Evolutionary conservation across 169 alveolate genomes (phyloP), one percentile per base, ranked within the genome.

Genomic region (Cryptosporidium sp.): DNA sequence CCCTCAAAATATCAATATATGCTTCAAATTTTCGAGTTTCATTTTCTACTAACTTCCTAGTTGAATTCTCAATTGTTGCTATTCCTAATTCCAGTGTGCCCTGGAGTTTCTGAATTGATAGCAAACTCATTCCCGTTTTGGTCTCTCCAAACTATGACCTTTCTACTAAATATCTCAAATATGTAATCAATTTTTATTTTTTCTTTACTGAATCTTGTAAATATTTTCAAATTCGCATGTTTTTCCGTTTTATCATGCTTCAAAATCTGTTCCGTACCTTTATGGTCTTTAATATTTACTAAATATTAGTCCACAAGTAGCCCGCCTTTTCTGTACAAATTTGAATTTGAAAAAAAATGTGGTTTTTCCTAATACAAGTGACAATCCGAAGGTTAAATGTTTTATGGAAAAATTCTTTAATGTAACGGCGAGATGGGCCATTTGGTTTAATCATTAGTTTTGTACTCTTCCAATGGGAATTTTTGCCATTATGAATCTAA

Each of bases 241-340:
- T 65, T 65, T 31, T 31, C 14, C 51, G 41, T 35, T 65, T 35
- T 55, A 55, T 14, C 71, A 65, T 65, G 71, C 14, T 26, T 65
- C 21, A 26, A 65, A 65, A 65, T 65, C 71, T 65, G 67, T 65
- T 65, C 71, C 71, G 71, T 65, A 65, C 71, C 71, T 35, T 65
- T 37, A 33, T 31, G 71, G 43, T 37, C 50, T 65, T 65, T 18
- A 31, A 16, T 33, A 33, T 65, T 65, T 37, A 65, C 71, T 65
- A 31, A 21, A 65, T 65, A n/a, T 26, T 55, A 52, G 68, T 73
- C 86, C 86, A 73, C 86, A 73, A 73, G 23, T 37, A 12, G 45
- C 86, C 86, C 86, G 86, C 86, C 86, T 55, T 33, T 48, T 21
- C n/a, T 41, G 62, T 41, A 45, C 43, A 23, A 41, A 69, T 65